These are phyloP conservation scores for Echium plantagineum DNA, from an alignment of 257 asterid species.

Conservation along the genomic window DNA sequence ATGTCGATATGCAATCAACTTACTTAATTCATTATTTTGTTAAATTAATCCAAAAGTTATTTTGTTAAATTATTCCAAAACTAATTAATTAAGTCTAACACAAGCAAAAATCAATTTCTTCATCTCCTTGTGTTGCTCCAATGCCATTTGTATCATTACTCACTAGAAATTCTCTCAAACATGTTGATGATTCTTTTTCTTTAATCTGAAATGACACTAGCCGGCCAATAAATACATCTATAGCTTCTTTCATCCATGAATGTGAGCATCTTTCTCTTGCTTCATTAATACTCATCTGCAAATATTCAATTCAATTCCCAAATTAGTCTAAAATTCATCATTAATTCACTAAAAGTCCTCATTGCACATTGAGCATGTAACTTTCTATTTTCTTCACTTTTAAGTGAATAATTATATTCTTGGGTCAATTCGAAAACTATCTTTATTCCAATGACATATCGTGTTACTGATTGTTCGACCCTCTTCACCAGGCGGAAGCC, in stretches of 20 bases:
- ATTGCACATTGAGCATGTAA: too few species aligned
- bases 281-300: conserved; percentile 63
- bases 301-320: not conserved
- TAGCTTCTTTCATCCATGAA: conserved; percentile 88
- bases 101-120: conserved; percentile 33
- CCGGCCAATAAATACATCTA: conserved; percentile 25
- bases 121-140: conserved; percentile 13
- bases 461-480: too few species aligned
- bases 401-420: too few species aligned
- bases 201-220: not conserved
- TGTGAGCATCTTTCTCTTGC: conserved; percentile 60
- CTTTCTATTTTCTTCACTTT: too few species aligned
- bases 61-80: too few species aligned
- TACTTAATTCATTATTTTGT: too few species aligned
- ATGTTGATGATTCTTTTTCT: not conserved
- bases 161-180: not conserved
- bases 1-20: too few species aligned
- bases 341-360: too few species aligned
- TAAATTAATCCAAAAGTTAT: too few species aligned
- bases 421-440: too few species aligned
- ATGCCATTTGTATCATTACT: not conserved
- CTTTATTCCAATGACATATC: too few species aligned
- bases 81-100: conserved; percentile 16
- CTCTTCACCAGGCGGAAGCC: too few species aligned
- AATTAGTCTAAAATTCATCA: conserved; percentile 12